A percentile compares a stretch with the other conserved stretches of the same genome.
Conservation (phyloP, 2,329 filamentous ascomycete genomes). For the Coniosporium tulheliwenetii region DNA sequence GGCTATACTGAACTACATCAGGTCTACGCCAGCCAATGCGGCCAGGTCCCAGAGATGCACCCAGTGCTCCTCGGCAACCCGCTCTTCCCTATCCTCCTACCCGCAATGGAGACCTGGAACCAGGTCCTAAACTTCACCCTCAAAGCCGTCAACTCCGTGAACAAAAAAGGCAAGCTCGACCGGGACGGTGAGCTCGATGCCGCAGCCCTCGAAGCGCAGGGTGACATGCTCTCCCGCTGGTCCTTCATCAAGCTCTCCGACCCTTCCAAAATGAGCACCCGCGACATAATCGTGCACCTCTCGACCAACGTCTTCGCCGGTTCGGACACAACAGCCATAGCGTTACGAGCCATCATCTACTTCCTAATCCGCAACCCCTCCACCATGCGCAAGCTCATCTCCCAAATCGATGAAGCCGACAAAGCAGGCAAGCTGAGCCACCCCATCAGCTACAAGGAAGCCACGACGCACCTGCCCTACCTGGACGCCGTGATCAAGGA, state of each 20-base stretch:
- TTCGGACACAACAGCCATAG: constrained; percentile 24
- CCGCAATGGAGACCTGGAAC: constrained; percentile 20
- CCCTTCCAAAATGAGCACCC: constrained; percentile 13
- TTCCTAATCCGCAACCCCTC: constrained; percentile 17
- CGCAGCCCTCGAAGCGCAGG: constrained; percentile 8
- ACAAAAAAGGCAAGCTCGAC: constrained; percentile 8
- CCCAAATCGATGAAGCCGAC: constrained; percentile 21
- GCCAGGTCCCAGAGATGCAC: constrained; percentile 14
- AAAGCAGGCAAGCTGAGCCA: constrained; percentile 8
- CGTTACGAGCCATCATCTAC: constrained; percentile 23
- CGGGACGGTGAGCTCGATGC: constrained; percentile 12
- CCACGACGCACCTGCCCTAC: constrained; percentile 14
- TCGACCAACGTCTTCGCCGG: constrained; percentile 18
- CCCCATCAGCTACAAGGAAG: constrained; percentile 11
- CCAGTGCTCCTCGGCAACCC: constrained; percentile 14
- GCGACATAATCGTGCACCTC: constrained; percentile 14
- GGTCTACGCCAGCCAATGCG: constrained; percentile 13
- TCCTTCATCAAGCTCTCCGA: constrained; percentile 12
- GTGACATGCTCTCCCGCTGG: constrained; percentile 16
- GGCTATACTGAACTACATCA: not conserved
- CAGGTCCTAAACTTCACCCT: constrained; percentile 16
- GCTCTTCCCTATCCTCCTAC: constrained; percentile 14
- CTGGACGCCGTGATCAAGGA: constrained; percentile 18
- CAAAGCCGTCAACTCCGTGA: constrained; percentile 15
- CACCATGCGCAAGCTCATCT: constrained; percentile 16